phyloP scores from a whole-genome alignment of 2,329 filamentous ascomycete genomes.

The Hymenoscyphus albidus region DNA sequence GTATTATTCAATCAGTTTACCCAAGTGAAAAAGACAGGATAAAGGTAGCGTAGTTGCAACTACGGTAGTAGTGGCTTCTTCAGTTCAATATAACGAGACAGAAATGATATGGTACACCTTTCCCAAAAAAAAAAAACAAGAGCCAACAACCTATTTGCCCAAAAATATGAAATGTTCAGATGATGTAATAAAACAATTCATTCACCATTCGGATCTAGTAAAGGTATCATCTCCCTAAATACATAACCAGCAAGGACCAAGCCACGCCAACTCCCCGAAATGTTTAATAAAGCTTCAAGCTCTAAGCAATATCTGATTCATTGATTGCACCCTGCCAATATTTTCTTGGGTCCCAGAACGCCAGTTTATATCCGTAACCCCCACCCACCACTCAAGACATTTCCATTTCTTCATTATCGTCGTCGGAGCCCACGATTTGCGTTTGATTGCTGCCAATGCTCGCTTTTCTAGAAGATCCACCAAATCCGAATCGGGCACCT shows the following conservation, averaged over 20 bases:
- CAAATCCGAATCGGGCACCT: conserved; percentile 45
- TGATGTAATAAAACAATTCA: too few species aligned
- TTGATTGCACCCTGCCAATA: background rate
- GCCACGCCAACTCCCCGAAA: background rate
- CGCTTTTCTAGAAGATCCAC: conserved; percentile 50
- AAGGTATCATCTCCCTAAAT: background rate
- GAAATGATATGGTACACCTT: too few species aligned
- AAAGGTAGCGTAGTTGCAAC: too few species aligned
- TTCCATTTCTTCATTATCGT: conserved; percentile 62
- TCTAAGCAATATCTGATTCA: background rate
- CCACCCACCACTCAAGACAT: conserved; percentile 37
- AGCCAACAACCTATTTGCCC: too few species aligned
- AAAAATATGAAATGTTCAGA: too few species aligned
- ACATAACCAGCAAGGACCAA: background rate
- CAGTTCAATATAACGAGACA: too few species aligned
- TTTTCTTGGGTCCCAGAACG: background rate
- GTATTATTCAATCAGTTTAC: too few species aligned
- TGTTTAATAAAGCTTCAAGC: background rate
- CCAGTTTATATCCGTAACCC: conserved; percentile 9
- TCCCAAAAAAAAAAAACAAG: too few species aligned
- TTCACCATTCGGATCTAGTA: background rate
- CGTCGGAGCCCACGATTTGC: conserved; percentile 51
- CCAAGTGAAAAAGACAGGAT: too few species aligned
- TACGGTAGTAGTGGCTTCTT: too few species aligned
- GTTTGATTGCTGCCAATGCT: conserved; percentile 58